Evolutionary conservation across 108 stramenopile genomes (phyloP), one percentile per base, ranked within the genome.

Genomic region (Nitzschia inconspicua): DNA sequence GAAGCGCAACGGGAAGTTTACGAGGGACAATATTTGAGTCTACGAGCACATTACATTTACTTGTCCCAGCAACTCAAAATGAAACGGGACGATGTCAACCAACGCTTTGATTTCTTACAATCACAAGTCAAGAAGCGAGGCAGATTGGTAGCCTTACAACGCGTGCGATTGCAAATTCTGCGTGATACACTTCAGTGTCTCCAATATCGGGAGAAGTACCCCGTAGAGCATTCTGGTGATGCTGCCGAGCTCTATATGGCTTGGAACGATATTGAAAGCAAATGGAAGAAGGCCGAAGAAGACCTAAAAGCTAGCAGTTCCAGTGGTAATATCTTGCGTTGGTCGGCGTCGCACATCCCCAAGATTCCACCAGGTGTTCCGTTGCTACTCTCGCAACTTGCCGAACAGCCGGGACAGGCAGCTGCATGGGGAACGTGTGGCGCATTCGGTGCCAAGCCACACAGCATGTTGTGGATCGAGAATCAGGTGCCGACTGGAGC

Each of bases 11-110:
- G 94, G 8, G 90, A 89, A 54, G 44, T 78, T 16, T 68, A 89
- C 28, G 94, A 95, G 63, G 73, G 73, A 3, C 73, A 90, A 53
- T 95, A 91, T 69, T 57, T 91, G 48, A 77, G 80, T 20, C 69
- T 91, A 16, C 68, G 86, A 11, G 84, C 90, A 4, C 90, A 91
- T 57, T 95, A 86, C 64, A 85, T 91, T 24, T 57, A 84, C 44
- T 75, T 82, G 35, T 65, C 68, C 40, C 76, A 89, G 34, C 47
- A 69, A 39, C 80, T 88, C 37, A 58, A 82, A 2, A 57, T 57
- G n/a, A 66, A 75, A 8, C 57, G 73, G 2, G 29, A 60, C 18
- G 70, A 76, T 39, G 75, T 79, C 35, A 51, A 47, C 47, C 83
- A 62, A 11, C 65, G 72, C 3, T 57, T 84, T 40, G 56, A 77